Conservation (phyloP, 1,284 basidiomycete species). For the Apiotrichum veenhuisii region DNA sequence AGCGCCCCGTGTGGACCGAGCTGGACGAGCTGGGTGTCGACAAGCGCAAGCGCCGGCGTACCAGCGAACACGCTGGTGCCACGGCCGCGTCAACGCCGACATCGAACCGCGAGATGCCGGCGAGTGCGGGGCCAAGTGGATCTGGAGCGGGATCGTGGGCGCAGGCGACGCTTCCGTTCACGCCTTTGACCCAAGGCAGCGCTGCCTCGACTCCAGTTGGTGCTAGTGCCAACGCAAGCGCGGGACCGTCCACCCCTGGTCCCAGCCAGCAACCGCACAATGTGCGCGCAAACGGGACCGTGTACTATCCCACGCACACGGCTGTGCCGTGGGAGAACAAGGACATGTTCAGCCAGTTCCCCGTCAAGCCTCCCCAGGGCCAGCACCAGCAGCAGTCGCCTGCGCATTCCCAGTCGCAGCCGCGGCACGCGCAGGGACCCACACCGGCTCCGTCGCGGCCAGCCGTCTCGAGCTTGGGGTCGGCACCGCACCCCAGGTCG, state of each 20-base stretch:
- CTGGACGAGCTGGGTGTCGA: conserved; percentile 7
- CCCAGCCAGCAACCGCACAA: conserved; percentile 12
- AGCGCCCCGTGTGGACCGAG: conserved; percentile 12
- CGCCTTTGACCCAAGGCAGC: no score
- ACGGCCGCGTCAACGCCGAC: not conserved
- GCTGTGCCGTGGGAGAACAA: conserved; percentile 16
- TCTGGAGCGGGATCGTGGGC: no score
- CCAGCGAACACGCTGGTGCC: not conserved
- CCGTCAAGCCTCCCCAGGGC: not conserved
- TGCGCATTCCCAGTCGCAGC: not conserved
- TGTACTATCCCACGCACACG: conserved; percentile 15
- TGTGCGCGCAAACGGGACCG: conserved; percentile 7
- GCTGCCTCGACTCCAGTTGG: no score
- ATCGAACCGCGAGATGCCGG: not conserved
- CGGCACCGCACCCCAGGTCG: no score
- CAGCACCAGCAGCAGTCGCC: not conserved
- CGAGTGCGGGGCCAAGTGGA: no score
- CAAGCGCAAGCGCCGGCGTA: conserved; percentile 11
- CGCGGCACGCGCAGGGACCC: no score
- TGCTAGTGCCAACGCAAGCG: not conserved
- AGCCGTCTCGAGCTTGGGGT: no score
- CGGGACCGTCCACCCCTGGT: no score
- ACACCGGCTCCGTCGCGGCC: no score
- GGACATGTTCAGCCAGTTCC: conserved; percentile 19
- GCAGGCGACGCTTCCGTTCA: no score